Evolutionary conservation across 208 protist species (phyloP), one percentile per base, ranked within the genome.

Genomic region (Phytomonas francai): DNA sequence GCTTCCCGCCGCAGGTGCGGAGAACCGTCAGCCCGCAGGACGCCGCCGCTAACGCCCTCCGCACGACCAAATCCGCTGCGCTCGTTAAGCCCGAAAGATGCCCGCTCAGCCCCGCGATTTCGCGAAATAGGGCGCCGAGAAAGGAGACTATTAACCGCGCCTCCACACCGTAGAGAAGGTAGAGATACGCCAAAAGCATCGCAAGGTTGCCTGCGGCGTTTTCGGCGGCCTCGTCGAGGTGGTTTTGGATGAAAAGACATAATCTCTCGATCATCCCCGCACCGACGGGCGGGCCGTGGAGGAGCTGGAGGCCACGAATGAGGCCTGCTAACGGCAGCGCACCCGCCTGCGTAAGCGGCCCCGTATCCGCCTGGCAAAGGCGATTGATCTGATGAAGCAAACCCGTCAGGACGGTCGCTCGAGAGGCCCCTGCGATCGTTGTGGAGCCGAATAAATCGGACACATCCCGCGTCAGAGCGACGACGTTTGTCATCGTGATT

Each of bases 401-500:
- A 27, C 77, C 77, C 39, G 67, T 73, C 57, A 94, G 54, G 29
- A 92, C 86, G 22, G 63, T 59, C 9, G 80, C 85, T 25, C 86
- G 82, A 14, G 87, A 76, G 4, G 80, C 81, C 5, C 77, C 80
- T 0, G 75, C 65, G n/a, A 33, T 65, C 7, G 61, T 49, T 3
- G 28, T 57, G 11, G 59, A 51, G 32, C 30, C 62, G 67, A 78
- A 71, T 31, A 82, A 86, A 65, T 78, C 72, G 27, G 78, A 81
- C 14, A 89, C 33, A 30, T 92, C 89, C 11, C 71, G 59, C n/a
- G 84, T 83, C 60, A 92, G 77, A 30, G 78, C 78, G 0, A 82
- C 81, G n/a, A 92, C 84, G 70, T 94, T 94, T 3, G 70, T 57
- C 67, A 89, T 73, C 28, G 89, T 92, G 30, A 94, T 74, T 65